Base-by-base conservation (phyloP, 805 yeast genomes). In the Hagleromyces aurorensis region DNA sequence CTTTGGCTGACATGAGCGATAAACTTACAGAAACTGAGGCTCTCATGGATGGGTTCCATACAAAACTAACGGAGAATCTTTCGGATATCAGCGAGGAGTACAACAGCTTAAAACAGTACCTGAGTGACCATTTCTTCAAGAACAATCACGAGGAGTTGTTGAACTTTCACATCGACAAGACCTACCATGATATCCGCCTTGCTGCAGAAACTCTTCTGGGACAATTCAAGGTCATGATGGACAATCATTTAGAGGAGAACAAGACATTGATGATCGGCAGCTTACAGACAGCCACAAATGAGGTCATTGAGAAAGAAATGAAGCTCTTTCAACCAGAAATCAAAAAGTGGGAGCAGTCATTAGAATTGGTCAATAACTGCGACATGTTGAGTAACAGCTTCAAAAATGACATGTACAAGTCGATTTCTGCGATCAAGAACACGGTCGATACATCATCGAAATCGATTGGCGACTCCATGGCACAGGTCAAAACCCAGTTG, bases 11-110 rank as follows among this genome's bases (percentile, higher is more conserved):
- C 1, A 38, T 55, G 4, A 24, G 34, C 12, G 34, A 33, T 7
- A 49, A 46, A 19, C 36, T 55, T 8, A 15, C 16, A 1, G 37
- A 34, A 19, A 41, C 55, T 6, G 44, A 44, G 8, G 16, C 19
- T 3, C 25, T 42, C 19, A 36, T 46, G 6, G 37, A 28, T 8
- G 23, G 34, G 6, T 50, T 49, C 25, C 38, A 47, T 19, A 33
- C 33, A 13, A 31, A 44, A 9, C 31, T 54, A 13, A 42, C 50
- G 3, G 48, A 44, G 19, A 50, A 44, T 19, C 33, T 57, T 17
- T 48, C 52, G 19, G 50, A 48, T 33, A 42, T 55, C 7, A 49
- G 54, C 24, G 58, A 54, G 27, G 58, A 55, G 16, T 49, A 49
- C 27, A 50, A 46, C 25, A 48, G 44, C 26, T 38, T 57, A 23